Evolutionary conservation across 2,329 filamentous ascomycete genomes (phyloP), one percentile per base, ranked within the genome.

Genomic region (Aureobasidium sp.): DNA sequence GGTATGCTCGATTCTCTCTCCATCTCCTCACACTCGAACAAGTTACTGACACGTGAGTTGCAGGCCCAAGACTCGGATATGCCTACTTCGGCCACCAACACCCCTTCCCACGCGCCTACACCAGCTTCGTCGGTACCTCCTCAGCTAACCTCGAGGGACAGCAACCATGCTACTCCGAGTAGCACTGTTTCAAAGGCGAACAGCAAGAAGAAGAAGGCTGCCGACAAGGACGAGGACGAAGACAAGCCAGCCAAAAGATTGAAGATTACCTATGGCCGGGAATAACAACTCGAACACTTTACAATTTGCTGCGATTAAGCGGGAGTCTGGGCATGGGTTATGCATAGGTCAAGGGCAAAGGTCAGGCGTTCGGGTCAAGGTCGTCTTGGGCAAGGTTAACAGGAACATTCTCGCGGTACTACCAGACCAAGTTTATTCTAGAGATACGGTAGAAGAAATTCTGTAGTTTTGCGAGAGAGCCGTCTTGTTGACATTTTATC

Each of bases 211-310:
- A 79, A 79, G 71, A 78, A 78, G 69, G 49, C 73, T 54, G 68
- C 67, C 6, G 73, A 74, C 11, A 75, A 76, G 57, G 77, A 78
- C 31, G 77, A 78, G 6, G 77, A 79, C 33, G 72, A 75, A 1
- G 75, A 78, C 43, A 78, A 78, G 66, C 69, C 72, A 3, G 67
- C 67, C 38, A 80, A 80, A 70, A 70, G 78, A 60, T 72, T 75
- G 29, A 80, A 80, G 69, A 79, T 80, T 54, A 75, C 74, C n/a
- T 80, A 79, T 64, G 74, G 74, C 21, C 67, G 77, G 57, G 77
- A 79, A 54, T 77, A 70, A 74, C 40, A 19, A 35, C 38, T n/a
- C 29, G 2, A 13, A 43, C 25, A 23, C 23, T 38, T 8, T 37
- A n/a, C 46, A 6, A 33, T 46, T 61, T 62, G 60, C 45, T 60